A percentile compares a stretch with the other conserved stretches of the same genome.
Evolutionary conservation across 2,329 filamentous ascomycete genomes (phyloP).

Genomic region (Chaetomium globosum): DNA sequence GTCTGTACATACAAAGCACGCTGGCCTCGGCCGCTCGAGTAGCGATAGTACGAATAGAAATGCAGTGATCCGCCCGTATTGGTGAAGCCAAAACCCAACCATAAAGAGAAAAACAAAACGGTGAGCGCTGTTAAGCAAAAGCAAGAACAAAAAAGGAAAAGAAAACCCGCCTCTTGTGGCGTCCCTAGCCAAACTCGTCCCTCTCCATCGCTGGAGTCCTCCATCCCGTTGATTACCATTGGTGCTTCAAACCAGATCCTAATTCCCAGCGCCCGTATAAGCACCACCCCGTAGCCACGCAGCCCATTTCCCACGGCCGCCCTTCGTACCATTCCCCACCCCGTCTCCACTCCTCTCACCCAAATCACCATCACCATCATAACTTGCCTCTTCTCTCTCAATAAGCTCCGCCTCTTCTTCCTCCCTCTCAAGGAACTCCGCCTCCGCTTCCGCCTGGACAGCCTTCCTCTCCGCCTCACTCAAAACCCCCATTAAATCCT

Average conservation of each 20-base stretch:
- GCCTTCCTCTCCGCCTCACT: neutral
- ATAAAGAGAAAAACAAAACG: neutral
- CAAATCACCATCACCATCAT: neutral
- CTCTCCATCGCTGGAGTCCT: neutral
- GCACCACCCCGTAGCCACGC: neutral
- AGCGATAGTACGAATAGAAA: neutral
- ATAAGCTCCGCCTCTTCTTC: no score
- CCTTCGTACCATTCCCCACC: neutral
- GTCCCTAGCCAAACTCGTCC: neutral
- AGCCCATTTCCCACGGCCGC: neutral
- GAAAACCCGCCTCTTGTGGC: neutral
- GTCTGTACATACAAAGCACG: neutral
- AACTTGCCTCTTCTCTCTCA: neutral
- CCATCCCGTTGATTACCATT: neutral
- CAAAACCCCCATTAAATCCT: neutral
- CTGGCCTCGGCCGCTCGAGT: neutral
- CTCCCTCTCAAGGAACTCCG: neutral
- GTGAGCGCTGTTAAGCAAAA: neutral
- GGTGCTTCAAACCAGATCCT: neutral
- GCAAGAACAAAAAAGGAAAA: neutral
- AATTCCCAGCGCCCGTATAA: neutral
- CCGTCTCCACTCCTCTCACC: neutral
- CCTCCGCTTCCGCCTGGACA: neutral
- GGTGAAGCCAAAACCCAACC: neutral
- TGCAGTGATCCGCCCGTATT: slow-evolving; percentile 6